Evolutionary conservation across 2,329 filamentous ascomycete species (phyloP).

Genomic region (Claviceps fusiformis): DNA sequence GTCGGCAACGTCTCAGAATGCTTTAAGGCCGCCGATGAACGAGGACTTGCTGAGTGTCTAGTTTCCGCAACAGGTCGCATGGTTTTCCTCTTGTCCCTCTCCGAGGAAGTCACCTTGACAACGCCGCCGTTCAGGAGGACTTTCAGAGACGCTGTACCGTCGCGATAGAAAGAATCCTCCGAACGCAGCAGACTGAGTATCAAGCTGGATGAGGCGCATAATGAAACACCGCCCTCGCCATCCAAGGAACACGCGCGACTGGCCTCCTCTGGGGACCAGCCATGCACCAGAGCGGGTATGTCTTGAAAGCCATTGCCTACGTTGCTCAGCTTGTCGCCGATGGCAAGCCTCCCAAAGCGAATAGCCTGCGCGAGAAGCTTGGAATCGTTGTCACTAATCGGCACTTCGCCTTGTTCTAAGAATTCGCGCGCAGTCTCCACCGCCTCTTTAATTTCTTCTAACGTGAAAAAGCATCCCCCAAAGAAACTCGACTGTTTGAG

Average conservation of each 20-base stretch:
- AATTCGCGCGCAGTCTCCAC: constrained; percentile 31
- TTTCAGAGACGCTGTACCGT: constrained; percentile 30
- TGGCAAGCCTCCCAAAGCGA: constrained; percentile 44
- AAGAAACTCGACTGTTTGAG: constrained; percentile 77
- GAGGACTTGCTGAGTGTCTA: constrained; percentile 3
- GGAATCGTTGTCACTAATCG: constrained; percentile 5
- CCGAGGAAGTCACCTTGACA: constrained; percentile 24
- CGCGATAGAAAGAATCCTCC: constrained; percentile 20
- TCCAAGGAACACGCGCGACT: constrained; percentile 57
- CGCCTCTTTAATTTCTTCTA: constrained; percentile 47
- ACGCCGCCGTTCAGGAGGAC: constrained; percentile 33
- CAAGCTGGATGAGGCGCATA: constrained; percentile 37
- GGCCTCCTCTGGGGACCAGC: constrained; percentile 46
- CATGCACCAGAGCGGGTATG: constrained; percentile 57
- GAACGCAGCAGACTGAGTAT: constrained; percentile 36
- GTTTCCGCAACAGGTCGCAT: no score
- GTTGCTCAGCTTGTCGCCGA: constrained; percentile 48
- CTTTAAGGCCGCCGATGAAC: no score
- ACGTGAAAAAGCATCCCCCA: constrained; percentile 61
- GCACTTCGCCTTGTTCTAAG: constrained; percentile 44
- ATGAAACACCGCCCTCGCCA: constrained; percentile 31
- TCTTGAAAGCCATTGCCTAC: constrained; percentile 60
- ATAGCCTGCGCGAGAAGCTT: constrained; percentile 49
- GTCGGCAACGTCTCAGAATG: neutral
- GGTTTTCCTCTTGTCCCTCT: constrained; percentile 19